Percentiles rank a stretch among this genome's conserved stretches.
Evolutionary conservation across 148 eudicot genomes (phyloP).

Genomic region (Rhododendron ovatum): DNA sequence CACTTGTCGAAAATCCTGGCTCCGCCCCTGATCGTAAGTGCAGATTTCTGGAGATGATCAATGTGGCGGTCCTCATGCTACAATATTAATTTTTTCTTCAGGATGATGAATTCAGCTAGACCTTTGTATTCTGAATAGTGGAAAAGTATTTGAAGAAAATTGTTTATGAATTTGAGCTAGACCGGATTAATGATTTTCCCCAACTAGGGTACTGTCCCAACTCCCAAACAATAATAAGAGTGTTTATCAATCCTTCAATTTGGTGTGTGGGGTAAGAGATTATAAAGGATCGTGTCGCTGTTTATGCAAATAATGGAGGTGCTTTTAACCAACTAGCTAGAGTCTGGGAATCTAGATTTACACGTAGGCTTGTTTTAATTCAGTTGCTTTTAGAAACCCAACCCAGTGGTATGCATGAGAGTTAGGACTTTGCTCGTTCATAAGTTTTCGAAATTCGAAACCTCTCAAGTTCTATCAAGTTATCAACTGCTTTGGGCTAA

Average conservation of each 20-base stretch:
- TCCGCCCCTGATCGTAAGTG: too few species aligned
- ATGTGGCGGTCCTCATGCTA: too few species aligned
- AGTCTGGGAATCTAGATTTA: neutral
- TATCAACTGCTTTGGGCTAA: too few species aligned
- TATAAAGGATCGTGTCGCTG: neutral
- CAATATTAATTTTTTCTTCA: too few species aligned
- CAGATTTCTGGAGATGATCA: too few species aligned
- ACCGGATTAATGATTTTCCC: neutral
- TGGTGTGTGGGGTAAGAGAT: neutral
- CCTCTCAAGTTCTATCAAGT: neutral
- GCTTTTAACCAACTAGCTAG: neutral
- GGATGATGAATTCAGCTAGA: too few species aligned
- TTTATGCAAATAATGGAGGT: neutral
- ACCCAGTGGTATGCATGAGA: too few species aligned
- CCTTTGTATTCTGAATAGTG: neutral
- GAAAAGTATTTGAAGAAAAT: neutral
- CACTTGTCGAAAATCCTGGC: too few species aligned
- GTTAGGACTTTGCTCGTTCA: too few species aligned
- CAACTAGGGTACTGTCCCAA: neutral
- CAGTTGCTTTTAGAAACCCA: too few species aligned
- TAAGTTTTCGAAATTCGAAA: too few species aligned
- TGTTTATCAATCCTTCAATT: neutral
- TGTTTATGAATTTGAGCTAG: neutral
- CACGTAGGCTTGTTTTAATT: neutral
- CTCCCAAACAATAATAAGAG: neutral